Percentiles rank a stretch among this genome's conserved stretches.
Evolutionary conservation across 768 basidiomycete genomes (phyloP).

Genomic region (Auricularia cornea): DNA sequence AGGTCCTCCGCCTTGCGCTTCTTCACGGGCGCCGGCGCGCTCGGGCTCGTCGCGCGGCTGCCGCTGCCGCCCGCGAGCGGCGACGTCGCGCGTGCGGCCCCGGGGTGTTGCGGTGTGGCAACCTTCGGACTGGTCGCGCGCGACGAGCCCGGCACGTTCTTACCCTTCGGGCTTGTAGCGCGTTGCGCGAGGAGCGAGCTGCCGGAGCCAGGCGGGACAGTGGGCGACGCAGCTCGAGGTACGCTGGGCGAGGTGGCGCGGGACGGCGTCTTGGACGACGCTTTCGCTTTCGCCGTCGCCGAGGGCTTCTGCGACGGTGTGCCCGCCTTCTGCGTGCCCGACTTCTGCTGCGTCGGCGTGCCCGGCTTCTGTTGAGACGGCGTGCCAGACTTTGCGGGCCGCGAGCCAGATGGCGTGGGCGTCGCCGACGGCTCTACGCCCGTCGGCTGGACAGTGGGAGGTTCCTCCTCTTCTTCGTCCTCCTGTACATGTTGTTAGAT

Average conservation of each 20-base stretch:
- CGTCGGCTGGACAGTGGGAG: conserved; percentile 14
- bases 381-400: conserved; percentile 9
- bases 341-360: not conserved
- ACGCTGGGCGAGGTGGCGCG: conserved; percentile 53
- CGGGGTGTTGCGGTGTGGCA: not conserved
- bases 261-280: conserved; percentile 22
- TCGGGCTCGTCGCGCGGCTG: conserved; percentile 49
- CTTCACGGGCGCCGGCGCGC: conserved; percentile 12
- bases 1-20: not conserved
- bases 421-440: conserved; percentile 3
- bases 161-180: conserved; percentile 72
- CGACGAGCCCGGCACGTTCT: not conserved
- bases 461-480: conserved; percentile 70
- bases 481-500: conserved; percentile 35
- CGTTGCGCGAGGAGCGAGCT: conserved; percentile 77
- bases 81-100: conserved; percentile 40
- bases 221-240: conserved; percentile 18
- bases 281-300: not conserved
- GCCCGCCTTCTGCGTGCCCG: not conserved
- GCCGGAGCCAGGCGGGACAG: conserved; percentile 29
- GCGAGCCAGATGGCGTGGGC: too few relatives aligned
- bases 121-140: conserved; percentile 43
- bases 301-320: not conserved
- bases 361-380: too few relatives aligned
- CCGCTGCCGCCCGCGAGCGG: conserved; percentile 34